Evolutionary conservation across 75 land plant species (phyloP).

Genomic region (Ceratopteris richardii): DNA sequence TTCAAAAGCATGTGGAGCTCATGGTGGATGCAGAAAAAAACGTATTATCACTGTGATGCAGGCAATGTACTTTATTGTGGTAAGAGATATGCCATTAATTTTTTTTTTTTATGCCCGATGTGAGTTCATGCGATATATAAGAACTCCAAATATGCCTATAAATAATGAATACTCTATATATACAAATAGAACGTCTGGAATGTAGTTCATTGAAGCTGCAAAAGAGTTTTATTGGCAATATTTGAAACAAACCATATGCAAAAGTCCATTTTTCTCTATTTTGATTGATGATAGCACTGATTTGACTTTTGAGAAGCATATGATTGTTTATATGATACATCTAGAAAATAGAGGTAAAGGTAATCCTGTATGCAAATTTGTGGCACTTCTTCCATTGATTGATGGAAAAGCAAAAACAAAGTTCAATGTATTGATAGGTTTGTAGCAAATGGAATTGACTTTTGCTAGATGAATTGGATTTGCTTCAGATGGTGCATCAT

Average conservation of each 20-base stretch:
- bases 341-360: background rate
- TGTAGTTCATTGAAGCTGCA: background rate
- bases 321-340: background rate
- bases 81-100: background rate
- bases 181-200: background rate
- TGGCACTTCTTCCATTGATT: background rate
- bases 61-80: background rate
- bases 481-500: constrained; percentile 6
- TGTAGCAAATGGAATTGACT: background rate
- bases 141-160: too few species aligned
- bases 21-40: background rate
- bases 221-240: background rate
- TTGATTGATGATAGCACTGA: constrained; percentile 2
- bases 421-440: background rate
- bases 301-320: background rate
- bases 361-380: background rate
- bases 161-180: background rate
- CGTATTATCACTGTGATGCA: background rate
- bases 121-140: too few species aligned
- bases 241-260: background rate
- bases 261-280: constrained; percentile 1
- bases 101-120: too few species aligned
- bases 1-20: constrained; percentile 2
- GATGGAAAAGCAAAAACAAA: constrained; percentile 1
- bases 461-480: too few species aligned